These are phyloP conservation scores for Amylostereum areolatum DNA, from an alignment of 1,284 basidiomycete species.

Conservation along the genomic window DNA sequence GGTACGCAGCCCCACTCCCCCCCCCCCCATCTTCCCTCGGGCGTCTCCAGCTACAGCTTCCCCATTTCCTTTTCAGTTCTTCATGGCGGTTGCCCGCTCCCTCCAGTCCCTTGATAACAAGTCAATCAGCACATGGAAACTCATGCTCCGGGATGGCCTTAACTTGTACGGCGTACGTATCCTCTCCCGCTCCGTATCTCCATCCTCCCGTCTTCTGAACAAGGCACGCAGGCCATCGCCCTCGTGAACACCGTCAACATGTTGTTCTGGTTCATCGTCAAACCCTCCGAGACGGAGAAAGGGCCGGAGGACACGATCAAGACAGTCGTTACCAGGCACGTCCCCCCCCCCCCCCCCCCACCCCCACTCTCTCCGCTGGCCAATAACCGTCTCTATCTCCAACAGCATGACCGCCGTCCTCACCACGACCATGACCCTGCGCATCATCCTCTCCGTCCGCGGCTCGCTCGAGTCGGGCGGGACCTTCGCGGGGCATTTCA, in stretches of 20 bases:
- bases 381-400: not conserved
- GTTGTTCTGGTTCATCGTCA: conserved; percentile 76
- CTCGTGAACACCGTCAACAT: conserved; percentile 73
- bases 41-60: conserved; percentile 4
- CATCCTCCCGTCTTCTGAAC: not conserved
- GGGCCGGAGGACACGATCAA: conserved; percentile 53
- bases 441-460: conserved; percentile 73
- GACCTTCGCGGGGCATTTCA: conserved; percentile 44
- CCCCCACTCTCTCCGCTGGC: no score
- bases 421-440: conserved; percentile 77
- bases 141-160: conserved; percentile 81
- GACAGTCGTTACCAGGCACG: conserved; percentile 64
- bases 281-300: conserved; percentile 39
- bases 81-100: conserved; percentile 59
- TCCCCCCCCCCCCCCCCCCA: not conserved
- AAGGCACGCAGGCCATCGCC: conserved; percentile 49
- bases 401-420: conserved; percentile 72
- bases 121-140: conserved; percentile 63
- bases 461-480: conserved; percentile 66
- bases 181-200: conserved; percentile 3
- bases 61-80: conserved; percentile 34
- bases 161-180: conserved; percentile 67
- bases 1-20: conserved; percentile 28
- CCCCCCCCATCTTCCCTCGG: not conserved
- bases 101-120: conserved; percentile 53